Conservation (phyloP, 306 rosid genomes). For the Fagus sylvatica region DNA sequence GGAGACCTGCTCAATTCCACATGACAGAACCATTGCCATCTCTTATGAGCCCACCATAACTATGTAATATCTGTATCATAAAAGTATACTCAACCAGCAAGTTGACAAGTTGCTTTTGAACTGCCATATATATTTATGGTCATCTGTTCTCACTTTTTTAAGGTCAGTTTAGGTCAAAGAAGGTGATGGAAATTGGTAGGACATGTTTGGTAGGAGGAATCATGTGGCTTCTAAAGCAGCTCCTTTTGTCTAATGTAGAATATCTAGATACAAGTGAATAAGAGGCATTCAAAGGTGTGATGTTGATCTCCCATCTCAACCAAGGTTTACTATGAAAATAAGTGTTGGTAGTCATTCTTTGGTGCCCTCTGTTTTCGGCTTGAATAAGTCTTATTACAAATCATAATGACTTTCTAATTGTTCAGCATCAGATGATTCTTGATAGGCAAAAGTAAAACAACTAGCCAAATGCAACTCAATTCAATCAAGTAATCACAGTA, state of each 20-base stretch:
- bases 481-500: neutral
- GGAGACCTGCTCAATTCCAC: neutral
- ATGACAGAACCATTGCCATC: neutral
- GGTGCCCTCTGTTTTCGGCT: neutral
- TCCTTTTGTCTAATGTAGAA: neutral
- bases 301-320: neutral
- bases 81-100: neutral
- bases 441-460: neutral
- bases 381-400: neutral
- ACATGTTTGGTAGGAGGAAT: neutral
- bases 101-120: neutral
- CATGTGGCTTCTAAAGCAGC: neutral
- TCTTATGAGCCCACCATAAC: neutral
- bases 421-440: neutral
- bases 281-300: neutral
- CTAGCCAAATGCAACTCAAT: neutral
- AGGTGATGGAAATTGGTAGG: neutral
- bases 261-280: neutral
- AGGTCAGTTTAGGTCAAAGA: neutral
- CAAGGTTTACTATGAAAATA: neutral
- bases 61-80: neutral
- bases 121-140: neutral
- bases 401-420: neutral
- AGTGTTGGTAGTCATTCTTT: neutral
- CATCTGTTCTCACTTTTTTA: neutral